Percentiles rank a stretch among this genome's conserved stretches.
Conservation (phyloP, 768 basidiomycete species). For the Kwoniella dendrophila region DNA sequence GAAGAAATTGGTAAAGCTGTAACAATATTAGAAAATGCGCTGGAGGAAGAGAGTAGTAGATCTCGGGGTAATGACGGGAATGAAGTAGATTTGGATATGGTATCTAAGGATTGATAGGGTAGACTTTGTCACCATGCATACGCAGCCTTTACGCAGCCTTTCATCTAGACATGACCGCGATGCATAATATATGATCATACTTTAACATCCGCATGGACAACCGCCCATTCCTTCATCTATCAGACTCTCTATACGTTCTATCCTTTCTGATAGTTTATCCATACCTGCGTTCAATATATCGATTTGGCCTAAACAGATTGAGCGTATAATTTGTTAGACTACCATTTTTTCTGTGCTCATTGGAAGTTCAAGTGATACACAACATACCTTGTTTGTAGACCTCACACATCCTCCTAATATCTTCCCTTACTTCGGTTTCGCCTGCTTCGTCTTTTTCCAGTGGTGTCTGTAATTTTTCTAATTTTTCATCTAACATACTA, state of each 20-base stretch:
- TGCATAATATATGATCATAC: not conserved
- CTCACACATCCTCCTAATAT: slow-evolving; percentile 68
- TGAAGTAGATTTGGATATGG: slow-evolving; percentile 16
- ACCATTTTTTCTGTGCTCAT: too few species aligned
- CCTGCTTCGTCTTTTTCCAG: not conserved
- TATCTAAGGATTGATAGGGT: slow-evolving; percentile 16
- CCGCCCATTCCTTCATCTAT: slow-evolving; percentile 44
- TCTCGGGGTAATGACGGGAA: slow-evolving; percentile 5
- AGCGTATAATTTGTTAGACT: too few species aligned
- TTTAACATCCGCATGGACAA: slow-evolving; percentile 38
- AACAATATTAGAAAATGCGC: slow-evolving; percentile 63
- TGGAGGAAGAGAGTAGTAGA: slow-evolving; percentile 49
- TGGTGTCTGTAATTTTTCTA: slow-evolving; percentile 34
- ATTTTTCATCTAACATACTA: slow-evolving; percentile 64
- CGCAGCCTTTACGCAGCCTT: too few species aligned
- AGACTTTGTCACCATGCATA: not conserved
- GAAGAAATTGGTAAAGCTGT: slow-evolving; percentile 75
- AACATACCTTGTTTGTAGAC: slow-evolving; percentile 68
- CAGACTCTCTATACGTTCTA: slow-evolving; percentile 43
- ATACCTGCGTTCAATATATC: slow-evolving; percentile 41
- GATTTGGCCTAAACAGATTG: slow-evolving; percentile 44
- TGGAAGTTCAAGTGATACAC: too few species aligned
- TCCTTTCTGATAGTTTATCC: slow-evolving; percentile 37
- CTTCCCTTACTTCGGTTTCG: slow-evolving; percentile 58
- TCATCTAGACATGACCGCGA: too few species aligned